Conservation (phyloP, 768 basidiomycete species). For the Serendipita sp. region DNA sequence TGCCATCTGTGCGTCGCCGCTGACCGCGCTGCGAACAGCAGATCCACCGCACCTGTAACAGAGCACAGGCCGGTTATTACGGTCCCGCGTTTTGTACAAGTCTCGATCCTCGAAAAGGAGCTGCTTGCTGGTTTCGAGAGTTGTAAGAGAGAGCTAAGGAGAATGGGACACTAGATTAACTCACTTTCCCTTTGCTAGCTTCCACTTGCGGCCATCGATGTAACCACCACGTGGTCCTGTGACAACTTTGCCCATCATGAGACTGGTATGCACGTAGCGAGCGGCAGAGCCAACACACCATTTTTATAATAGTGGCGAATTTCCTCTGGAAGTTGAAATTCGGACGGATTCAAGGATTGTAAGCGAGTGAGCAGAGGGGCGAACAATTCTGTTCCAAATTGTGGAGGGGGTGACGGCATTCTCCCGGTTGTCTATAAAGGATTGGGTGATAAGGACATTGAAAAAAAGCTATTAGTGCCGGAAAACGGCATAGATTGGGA, state of each 20-base stretch:
- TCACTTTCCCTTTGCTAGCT: constrained; percentile 70
- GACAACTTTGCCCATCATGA: constrained; percentile 35
- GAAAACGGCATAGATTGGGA: neutral
- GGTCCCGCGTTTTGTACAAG: constrained; percentile 69
- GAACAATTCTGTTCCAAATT: constrained; percentile 12
- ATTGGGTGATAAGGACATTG: too few relatives aligned
- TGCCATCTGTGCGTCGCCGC: constrained; percentile 27
- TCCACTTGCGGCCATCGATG: constrained; percentile 59
- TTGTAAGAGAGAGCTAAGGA: neutral
- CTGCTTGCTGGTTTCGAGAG: constrained; percentile 39
- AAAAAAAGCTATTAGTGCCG: neutral
- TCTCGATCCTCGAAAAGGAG: constrained; percentile 87
- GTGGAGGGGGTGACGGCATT: constrained; percentile 1
- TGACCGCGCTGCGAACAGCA: constrained; percentile 20
- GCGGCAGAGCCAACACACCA: constrained; percentile 32
- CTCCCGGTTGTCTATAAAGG: constrained; percentile 3
- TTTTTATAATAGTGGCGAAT: constrained; percentile 72
- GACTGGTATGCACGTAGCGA: constrained; percentile 3
- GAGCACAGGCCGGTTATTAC: constrained; percentile 64
- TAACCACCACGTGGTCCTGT: constrained; percentile 70
- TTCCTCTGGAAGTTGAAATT: constrained; percentile 77
- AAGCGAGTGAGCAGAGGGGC: constrained; percentile 50
- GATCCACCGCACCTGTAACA: constrained; percentile 84
- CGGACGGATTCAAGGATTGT: constrained; percentile 51
- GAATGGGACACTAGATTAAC: constrained; percentile 8